A percentile compares a stretch with the other conserved stretches of the same genome.
phyloP scores from a whole-genome alignment of 768 basidiomycete genomes.

The Tulasnella sp. region DNA sequence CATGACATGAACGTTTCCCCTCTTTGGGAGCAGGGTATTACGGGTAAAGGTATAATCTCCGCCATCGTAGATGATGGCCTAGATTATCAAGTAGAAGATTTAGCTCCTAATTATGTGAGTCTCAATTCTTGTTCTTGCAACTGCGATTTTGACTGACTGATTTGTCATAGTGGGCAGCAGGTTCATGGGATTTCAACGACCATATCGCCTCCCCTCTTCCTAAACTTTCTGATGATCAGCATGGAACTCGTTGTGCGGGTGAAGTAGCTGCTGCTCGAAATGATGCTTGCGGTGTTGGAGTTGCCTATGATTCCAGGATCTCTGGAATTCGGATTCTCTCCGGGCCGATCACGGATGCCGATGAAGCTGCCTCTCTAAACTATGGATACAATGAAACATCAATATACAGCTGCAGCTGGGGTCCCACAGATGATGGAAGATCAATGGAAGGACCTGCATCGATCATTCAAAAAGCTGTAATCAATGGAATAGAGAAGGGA shows the following conservation, averaged over 20 bases:
- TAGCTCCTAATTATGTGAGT: constrained; percentile 85
- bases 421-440: constrained; percentile 86
- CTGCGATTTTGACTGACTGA: neutral
- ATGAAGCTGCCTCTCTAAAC: constrained; percentile 91
- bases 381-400: constrained; percentile 85
- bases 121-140: neutral
- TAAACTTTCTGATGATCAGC: constrained; percentile 78
- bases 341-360: constrained; percentile 85
- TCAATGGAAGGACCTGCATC: constrained; percentile 91
- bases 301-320: constrained; percentile 82
- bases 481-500: constrained; percentile 87
- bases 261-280: constrained; percentile 91
- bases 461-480: constrained; percentile 82
- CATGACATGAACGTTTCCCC: constrained; percentile 76
- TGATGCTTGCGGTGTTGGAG: constrained; percentile 84
- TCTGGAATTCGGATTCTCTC: constrained; percentile 93
- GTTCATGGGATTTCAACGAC: constrained; percentile 95
- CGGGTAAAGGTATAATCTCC: constrained; percentile 72
- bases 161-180: constrained; percentile 51
- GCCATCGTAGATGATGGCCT: constrained; percentile 93
- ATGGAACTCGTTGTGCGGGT: constrained; percentile 95
- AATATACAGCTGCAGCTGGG: constrained; percentile 96
- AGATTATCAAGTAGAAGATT: constrained; percentile 77
- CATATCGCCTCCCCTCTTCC: constrained; percentile 80
- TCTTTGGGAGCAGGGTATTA: constrained; percentile 79